Base-by-base conservation (phyloP, 2,329 filamentous ascomycete genomes). In the Colletotrichum theobromicola region DNA sequence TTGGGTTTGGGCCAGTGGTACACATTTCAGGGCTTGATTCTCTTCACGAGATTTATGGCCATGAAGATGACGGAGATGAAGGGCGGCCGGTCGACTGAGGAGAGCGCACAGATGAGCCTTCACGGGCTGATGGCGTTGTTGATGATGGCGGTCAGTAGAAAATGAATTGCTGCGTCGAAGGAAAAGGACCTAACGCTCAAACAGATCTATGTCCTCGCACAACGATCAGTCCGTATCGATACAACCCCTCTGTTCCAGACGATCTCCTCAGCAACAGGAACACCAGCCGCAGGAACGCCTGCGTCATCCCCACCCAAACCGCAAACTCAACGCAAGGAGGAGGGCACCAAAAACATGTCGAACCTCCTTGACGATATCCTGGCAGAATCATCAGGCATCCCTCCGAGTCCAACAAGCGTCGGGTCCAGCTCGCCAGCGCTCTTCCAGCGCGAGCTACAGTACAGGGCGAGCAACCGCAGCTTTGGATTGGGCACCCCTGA, bases 1-100 rank as follows among this genome's bases (percentile, higher is more conserved):
- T 81, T 88, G 4, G 92, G 93, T 0, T 88, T 94, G 15, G 85
- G 86, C 5, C 88, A 90, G 66, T 94, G 94, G 88, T 94, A 94
- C 79, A 87, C 87, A 2, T 89, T 93, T 75, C 94, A 95, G 79
- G 80, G 88, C 2, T 80, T 93, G 35, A 87, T 92, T 26, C 80
- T 94, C 13, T 80, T 88, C 7, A 83, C 92, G 13, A 89, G 94
- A 46, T 82, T 88, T 55, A 78, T 88, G 18, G 89, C 91, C 64
- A 82, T 86, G 24, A 84, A 82, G 16, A 81, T 88, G 21, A 77
- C 84, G 1, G 82, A 84, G 53, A 81, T 86, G 76, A 81, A 85
- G n/a, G 81, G 83, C 4, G 82, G 84, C 1, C 80, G 83, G 26
- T 82, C 81, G 2, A 78, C 84, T 9, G 83, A 84, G 4, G 79